These are phyloP conservation scores for Sphagnum contortum DNA, from an alignment of 225 moss, liverwort and hornwort species.

Conservation along the genomic window DNA sequence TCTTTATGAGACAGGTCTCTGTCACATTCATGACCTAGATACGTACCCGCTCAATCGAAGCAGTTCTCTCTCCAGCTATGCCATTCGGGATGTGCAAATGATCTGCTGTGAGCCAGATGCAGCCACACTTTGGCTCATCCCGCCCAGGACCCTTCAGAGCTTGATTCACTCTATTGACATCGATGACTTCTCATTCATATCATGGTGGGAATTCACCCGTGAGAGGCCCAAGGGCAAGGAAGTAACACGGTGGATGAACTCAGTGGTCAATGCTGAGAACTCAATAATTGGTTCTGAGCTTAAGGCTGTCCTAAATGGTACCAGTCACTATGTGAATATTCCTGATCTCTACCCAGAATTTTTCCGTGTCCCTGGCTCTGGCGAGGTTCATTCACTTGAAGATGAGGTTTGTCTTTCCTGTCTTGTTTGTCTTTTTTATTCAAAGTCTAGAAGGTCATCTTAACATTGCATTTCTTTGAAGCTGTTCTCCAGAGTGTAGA, in stretches of 20 bases:
- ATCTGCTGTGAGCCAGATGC: conserved; percentile 33
- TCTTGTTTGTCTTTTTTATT: no score
- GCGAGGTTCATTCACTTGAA: conserved; percentile 14
- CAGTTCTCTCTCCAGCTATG: conserved; percentile 11
- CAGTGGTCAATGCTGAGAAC: conserved; percentile 8
- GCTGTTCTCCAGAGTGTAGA: not conserved
- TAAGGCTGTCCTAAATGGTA: conserved; percentile 28
- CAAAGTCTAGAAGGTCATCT: no score
- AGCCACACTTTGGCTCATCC: conserved; percentile 27
- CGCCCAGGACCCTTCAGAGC: conserved; percentile 24
- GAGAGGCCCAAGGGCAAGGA: conserved; percentile 35
- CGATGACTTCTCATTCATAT: conserved; percentile 17
- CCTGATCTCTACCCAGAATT: conserved; percentile 22
- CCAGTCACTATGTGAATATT: conserved; percentile 16
- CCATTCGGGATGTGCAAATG: conserved; percentile 25
- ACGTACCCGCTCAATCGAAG: conserved; percentile 3
- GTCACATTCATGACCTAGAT: conserved; percentile 18
- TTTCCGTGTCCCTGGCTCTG: conserved; percentile 29
- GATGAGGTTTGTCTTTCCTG: conserved; percentile 10
- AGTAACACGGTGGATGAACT: conserved; percentile 11
- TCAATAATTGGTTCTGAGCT: conserved; percentile 13
- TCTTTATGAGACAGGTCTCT: conserved; percentile 31
- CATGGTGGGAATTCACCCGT: conserved; percentile 30
- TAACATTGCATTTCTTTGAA: not conserved
- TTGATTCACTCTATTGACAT: conserved; percentile 22